These are phyloP conservation scores for Neospora caninum DNA, from an alignment of 169 alveolate genomes.

Conservation along the genomic window DNA sequence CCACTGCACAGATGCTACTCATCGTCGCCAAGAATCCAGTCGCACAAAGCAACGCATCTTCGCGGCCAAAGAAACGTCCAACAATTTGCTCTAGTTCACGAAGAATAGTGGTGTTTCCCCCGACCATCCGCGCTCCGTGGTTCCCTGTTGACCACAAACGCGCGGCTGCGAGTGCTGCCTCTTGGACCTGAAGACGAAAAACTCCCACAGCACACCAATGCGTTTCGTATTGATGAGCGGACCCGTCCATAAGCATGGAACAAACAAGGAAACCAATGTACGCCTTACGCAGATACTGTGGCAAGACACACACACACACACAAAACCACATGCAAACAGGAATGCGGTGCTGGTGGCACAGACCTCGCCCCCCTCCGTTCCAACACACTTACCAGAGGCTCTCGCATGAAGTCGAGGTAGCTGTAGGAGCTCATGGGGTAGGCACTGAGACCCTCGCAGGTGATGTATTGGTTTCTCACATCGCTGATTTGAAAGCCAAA, in stretches of 20 bases:
- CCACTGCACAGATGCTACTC: conserved; percentile 78
- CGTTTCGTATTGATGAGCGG: not conserved
- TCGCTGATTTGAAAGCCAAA: conserved; percentile 75
- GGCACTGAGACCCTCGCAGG: conserved; percentile 74
- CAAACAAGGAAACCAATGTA: too few relatives aligned
- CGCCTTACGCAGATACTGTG: not conserved
- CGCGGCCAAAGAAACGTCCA: conserved; percentile 78
- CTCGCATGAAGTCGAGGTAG: conserved; percentile 79
- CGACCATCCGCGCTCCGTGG: conserved; percentile 84
- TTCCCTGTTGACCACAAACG: conserved; percentile 79
- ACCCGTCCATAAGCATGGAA: not conserved
- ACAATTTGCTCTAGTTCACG: conserved; percentile 75
- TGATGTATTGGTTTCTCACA: conserved; percentile 72
- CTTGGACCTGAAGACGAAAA: conserved; percentile 71
- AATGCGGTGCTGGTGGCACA: too few relatives aligned
- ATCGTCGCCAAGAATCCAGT: conserved; percentile 81
- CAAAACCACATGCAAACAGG: too few relatives aligned
- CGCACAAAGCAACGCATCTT: conserved; percentile 76
- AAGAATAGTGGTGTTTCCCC: conserved; percentile 78
- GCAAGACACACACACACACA: not conserved
- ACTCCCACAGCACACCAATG: not conserved
- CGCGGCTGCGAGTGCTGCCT: conserved; percentile 79
- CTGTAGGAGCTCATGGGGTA: conserved; percentile 78
- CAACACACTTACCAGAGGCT: conserved; percentile 59
- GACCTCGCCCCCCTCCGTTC: too few relatives aligned